Percentiles rank a stretch among this genome's conserved stretches.
Conservation (phyloP, 2,329 filamentous ascomycete species). For the Aspergillus vadensis region DNA sequence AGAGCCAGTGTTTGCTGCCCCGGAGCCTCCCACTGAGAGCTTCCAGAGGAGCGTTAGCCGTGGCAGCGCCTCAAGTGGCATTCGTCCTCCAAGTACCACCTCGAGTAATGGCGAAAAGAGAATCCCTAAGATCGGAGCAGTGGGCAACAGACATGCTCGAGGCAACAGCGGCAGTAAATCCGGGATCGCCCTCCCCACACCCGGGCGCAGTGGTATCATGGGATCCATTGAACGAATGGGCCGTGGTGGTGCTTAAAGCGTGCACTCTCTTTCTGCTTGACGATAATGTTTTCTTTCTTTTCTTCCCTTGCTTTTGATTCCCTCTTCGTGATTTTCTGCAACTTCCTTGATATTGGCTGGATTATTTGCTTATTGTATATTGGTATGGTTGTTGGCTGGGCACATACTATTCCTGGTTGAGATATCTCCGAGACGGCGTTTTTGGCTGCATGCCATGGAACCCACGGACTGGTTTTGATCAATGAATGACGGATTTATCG, state of each 20-base stretch:
- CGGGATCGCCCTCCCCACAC: constrained; percentile 40
- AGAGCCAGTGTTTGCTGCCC: constrained; percentile 12
- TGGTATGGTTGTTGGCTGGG: constrained; percentile 3
- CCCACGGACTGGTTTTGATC: neutral
- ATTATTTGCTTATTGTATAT: constrained; percentile 2
- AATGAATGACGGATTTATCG: neutral
- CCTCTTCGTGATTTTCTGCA: constrained; percentile 1
- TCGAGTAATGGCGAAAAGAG: constrained; percentile 29
- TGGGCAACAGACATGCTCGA: constrained; percentile 30
- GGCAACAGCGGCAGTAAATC: constrained; percentile 42
- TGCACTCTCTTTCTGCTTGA: neutral
- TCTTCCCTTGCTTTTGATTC: neutral
- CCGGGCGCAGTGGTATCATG: constrained; percentile 72
- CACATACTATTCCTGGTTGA: constrained; percentile 5
- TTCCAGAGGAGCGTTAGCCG: constrained; percentile 26
- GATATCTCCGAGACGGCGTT: constrained; percentile 11
- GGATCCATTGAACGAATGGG: constrained; percentile 88
- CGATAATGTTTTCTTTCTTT: neutral
- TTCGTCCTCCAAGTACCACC: constrained; percentile 33
- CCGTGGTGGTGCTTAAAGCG: constrained; percentile 40
- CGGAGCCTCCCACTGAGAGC: constrained; percentile 22
- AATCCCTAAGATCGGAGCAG: constrained; percentile 36
- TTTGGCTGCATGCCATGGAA: neutral
- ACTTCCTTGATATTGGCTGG: neutral
- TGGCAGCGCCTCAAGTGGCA: constrained; percentile 32